These are phyloP conservation scores for Nakazawaea anatomiae DNA, from an alignment of 805 yeast genomes.

Conservation along the genomic window DNA sequence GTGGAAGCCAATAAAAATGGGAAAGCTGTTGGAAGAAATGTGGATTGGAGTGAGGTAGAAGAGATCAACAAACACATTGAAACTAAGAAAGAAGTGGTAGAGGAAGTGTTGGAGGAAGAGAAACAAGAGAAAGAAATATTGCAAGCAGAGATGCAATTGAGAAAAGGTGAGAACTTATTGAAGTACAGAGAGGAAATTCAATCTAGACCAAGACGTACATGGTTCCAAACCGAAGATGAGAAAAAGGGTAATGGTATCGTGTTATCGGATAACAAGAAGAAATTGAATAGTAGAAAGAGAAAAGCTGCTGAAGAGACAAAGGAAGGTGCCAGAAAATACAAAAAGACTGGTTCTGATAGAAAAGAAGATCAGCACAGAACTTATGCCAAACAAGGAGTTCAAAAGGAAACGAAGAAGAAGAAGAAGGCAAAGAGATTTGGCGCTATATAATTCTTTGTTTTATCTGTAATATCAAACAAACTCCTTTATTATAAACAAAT, in stretches of 20 bases:
- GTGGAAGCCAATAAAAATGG: slow-evolving; percentile 41
- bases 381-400: slow-evolving; percentile 25
- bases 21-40: slow-evolving; percentile 80
- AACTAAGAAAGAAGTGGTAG: slow-evolving; percentile 51
- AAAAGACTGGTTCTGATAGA: slow-evolving; percentile 77
- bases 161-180: slow-evolving; percentile 78
- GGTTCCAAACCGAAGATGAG: slow-evolving; percentile 74
- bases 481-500: no score
- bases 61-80: slow-evolving; percentile 56
- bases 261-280: slow-evolving; percentile 45
- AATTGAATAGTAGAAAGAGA: slow-evolving; percentile 53
- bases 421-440: slow-evolving; percentile 13
- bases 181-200: slow-evolving; percentile 77
- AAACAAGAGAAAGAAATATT: slow-evolving; percentile 80
- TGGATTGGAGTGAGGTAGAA: slow-evolving; percentile 87
- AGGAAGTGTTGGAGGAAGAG: slow-evolving; percentile 83
- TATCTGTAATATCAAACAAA: no score
- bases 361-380: slow-evolving; percentile 39
- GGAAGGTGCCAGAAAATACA: slow-evolving; percentile 53
- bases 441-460: background rate
- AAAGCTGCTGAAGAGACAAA: slow-evolving; percentile 57
- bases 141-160: slow-evolving; percentile 86
- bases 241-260: slow-evolving; percentile 30
- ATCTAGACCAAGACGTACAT: slow-evolving; percentile 90
- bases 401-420: slow-evolving; percentile 21